Evolutionary conservation across 306 rosid species (phyloP), one percentile per base, ranked within the genome.

Genomic region (Dicorynia guianensis): DNA sequence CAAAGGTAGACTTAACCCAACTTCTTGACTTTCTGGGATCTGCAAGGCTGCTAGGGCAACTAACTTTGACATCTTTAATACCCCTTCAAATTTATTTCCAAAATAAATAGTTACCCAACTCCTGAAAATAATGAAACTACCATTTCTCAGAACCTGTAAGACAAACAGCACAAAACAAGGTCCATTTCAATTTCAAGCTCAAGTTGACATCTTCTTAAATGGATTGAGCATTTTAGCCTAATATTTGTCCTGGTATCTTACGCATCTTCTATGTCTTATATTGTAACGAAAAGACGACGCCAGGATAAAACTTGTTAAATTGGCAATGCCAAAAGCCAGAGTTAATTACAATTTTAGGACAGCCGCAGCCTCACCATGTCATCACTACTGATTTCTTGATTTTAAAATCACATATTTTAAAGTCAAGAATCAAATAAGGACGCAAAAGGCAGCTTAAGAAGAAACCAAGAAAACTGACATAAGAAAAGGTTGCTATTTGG

Each of bases 341-440:
- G 63, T 74, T 77, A 12, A 46, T 80, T 55, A 83, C 42, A 78
- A 62, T 64, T 40, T 15, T 68, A n/a, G 52, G 38, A 71, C 78
- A 38, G 59, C 75, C 69, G 85, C 89, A 47, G 59, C 75, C 69
- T 85, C 89, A 87, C 76, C 43, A 78, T 72, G 74, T 54, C 82
- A 59, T 80, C 84, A 79, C 87, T 77, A 78, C 69, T 67, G 7
- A 67, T 62, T 52, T 72, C 46, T 53, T 17, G 49, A 61, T 80
- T 53, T 46, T 57, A 25, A 35, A 69, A 62, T 20, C 6, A 8
- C 67, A 34, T 38, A 53, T 36, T 69, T 65, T 46, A 79, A 74
- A 72, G 4, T 15, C 56, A 79, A 69, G 82, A 53, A 73, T 69
- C 84, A 79, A 81, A 68, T 76, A 39, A 62, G 34, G 83, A 76